Percentiles rank a stretch among this genome's conserved stretches.
phyloP scores from a whole-genome alignment of 768 basidiomycete genomes.

The Rhodotorula graminis region DNA sequence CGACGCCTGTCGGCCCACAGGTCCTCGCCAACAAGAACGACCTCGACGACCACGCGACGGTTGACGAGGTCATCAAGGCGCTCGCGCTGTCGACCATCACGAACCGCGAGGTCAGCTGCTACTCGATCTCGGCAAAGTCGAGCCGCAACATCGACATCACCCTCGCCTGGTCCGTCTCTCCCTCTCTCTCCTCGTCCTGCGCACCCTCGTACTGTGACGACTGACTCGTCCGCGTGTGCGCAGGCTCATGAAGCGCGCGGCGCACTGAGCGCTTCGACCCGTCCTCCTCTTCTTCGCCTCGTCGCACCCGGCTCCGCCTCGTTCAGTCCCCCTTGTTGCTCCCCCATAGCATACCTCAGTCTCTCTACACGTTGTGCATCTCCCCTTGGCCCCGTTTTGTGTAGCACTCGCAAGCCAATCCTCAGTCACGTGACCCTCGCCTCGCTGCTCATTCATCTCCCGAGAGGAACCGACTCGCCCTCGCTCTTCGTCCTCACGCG shows the following conservation, averaged over 20 bases:
- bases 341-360: not conserved
- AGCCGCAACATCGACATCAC: constrained; percentile 35
- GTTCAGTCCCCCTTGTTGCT: not conserved
- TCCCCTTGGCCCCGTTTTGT: not conserved
- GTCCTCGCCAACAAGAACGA: constrained; percentile 39
- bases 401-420: not conserved
- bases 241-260: constrained; percentile 15
- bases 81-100: constrained; percentile 9
- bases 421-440: not conserved
- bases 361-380: not conserved
- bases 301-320: too few species aligned
- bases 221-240: too few species aligned
- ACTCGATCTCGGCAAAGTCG: constrained; percentile 34
- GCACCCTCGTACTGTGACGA: too few species aligned
- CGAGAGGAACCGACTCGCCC: not conserved
- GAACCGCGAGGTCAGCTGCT: constrained; percentile 35
- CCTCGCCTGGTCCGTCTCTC: constrained; percentile 18
- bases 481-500: not conserved
- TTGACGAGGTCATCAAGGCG: constrained; percentile 31
- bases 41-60: constrained; percentile 14
- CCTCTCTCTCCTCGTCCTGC: too few species aligned
- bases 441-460: not conserved
- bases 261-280: not conserved
- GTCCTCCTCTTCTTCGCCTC: not conserved
- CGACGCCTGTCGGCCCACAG: not conserved